These are phyloP conservation scores for Alternaria brassicae DNA, from an alignment of 2,329 filamentous ascomycete species.

Conservation along the genomic window DNA sequence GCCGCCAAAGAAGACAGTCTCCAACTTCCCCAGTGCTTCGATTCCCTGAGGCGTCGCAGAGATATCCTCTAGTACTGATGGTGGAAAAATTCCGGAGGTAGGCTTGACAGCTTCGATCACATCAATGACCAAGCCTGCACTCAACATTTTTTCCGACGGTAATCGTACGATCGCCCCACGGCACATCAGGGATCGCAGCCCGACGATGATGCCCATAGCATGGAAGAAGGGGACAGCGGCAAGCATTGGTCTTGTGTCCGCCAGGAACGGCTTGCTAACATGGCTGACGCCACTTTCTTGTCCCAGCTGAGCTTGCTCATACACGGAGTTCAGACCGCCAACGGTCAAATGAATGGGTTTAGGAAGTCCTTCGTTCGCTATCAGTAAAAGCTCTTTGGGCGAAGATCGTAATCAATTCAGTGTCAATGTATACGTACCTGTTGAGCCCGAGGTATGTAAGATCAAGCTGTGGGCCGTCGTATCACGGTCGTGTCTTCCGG, in stretches of 20 bases:
- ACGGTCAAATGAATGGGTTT: conserved; percentile 4
- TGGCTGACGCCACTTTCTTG: not conserved
- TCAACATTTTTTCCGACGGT: conserved; percentile 1
- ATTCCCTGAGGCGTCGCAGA: not conserved
- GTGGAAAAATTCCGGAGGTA: not conserved
- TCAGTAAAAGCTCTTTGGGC: not conserved
- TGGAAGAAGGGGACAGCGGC: conserved; percentile 6
- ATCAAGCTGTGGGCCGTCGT: not conserved
- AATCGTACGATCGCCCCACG: not conserved
- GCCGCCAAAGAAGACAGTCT: not conserved
- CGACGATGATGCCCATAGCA: not conserved
- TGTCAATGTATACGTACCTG: not conserved
- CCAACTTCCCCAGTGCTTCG: not conserved
- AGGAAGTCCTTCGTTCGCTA: not conserved
- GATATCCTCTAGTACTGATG: conserved; percentile 4
- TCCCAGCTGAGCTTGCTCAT: not conserved
- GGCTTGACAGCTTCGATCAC: conserved; percentile 1
- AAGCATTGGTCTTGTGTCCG: not conserved
- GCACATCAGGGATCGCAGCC: conserved; percentile 1
- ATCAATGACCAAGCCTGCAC: not conserved
- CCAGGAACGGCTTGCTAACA: not conserved
- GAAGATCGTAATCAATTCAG: too few relatives aligned
- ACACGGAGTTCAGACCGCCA: not conserved
- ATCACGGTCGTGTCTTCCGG: not conserved
- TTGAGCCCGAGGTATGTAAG: conserved; percentile 9